These are phyloP conservation scores for Lagenidium giganteum DNA, from an alignment of 352 stramenopile species.

Conservation along the genomic window DNA sequence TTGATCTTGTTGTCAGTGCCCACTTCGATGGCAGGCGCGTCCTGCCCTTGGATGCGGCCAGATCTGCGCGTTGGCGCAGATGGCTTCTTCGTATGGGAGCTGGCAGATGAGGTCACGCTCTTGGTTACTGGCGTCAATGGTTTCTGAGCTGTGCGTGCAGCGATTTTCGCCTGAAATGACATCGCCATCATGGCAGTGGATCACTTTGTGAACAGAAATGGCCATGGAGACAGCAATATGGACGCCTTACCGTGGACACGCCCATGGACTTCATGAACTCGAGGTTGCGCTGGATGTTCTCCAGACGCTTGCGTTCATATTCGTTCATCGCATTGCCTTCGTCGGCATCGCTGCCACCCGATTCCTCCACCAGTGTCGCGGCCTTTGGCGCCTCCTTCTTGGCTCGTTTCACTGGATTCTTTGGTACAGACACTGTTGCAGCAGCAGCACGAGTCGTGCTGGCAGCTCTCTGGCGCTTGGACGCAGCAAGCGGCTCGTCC, in stretches of 20 bases:
- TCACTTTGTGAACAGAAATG: too few species aligned
- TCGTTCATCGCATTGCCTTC: constrained; percentile 29
- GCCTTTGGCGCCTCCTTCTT: constrained; percentile 3
- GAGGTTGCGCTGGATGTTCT: constrained; percentile 83
- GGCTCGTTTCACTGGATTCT: constrained; percentile 7
- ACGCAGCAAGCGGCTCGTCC: background rate
- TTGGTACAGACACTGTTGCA: too few species aligned
- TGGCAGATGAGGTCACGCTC: background rate
- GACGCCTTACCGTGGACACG: constrained; percentile 46
- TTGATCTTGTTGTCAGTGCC: too few species aligned
- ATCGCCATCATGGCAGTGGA: constrained; percentile 1
- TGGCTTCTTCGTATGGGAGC: too few species aligned
- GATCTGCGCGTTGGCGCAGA: too few species aligned
- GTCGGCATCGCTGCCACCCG: constrained; percentile 1
- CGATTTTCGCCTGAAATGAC: constrained; percentile 45
- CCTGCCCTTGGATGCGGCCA: too few species aligned
- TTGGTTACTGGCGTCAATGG: background rate
- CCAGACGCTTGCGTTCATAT: constrained; percentile 78
- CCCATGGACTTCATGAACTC: constrained; percentile 83
- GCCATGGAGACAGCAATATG: background rate
- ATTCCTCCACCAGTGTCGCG: constrained; percentile 3
- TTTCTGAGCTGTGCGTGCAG: constrained; percentile 46
- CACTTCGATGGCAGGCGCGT: too few species aligned
- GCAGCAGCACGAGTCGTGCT: too few species aligned
- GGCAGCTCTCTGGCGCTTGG: too few species aligned